Evolutionary conservation across 176 grass and related monocot genomes (phyloP).

Genomic region (Saccharum officinarum): DNA sequence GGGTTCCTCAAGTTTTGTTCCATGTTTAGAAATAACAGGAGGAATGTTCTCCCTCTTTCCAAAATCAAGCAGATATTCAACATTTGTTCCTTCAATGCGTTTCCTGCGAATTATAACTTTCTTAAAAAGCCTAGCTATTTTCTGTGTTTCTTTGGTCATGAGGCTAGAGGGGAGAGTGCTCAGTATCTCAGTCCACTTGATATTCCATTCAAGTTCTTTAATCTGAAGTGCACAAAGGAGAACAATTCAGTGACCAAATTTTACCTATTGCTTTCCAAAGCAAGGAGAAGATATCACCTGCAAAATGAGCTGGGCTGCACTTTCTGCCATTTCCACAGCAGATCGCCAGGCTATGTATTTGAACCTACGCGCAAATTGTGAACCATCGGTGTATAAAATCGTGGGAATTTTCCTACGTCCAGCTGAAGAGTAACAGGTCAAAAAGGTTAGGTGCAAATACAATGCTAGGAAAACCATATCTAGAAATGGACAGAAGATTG

Average conservation of each 20-base stretch:
- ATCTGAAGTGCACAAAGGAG: slow-evolving; percentile 57
- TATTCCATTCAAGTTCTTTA: slow-evolving; percentile 92
- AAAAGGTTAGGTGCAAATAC: slow-evolving; percentile 31
- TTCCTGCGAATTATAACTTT: slow-evolving; percentile 96
- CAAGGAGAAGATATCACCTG: slow-evolving; percentile 57
- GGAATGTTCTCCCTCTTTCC: slow-evolving; percentile 87
- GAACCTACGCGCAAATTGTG: slow-evolving; percentile 74
- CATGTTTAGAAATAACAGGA: slow-evolving; percentile 85
- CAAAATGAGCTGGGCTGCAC: slow-evolving; percentile 71
- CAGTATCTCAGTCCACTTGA: slow-evolving; percentile 87
- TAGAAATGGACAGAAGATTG: slow-evolving; percentile 23
- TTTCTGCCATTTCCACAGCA: slow-evolving; percentile 87
- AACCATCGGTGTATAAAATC: slow-evolving; percentile 82
- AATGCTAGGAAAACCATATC: neutral
- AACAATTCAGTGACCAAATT: slow-evolving; percentile 34
- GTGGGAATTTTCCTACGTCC: slow-evolving; percentile 89
- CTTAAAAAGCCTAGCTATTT: slow-evolving; percentile 80
- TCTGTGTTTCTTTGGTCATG: slow-evolving; percentile 84
- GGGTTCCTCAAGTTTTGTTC: slow-evolving; percentile 71
- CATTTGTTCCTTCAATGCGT: slow-evolving; percentile 53
- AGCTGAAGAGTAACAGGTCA: slow-evolving; percentile 56
- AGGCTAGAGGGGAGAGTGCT: slow-evolving; percentile 55
- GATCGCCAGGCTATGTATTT: slow-evolving; percentile 91
- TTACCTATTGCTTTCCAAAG: slow-evolving; percentile 13
- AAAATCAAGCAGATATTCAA: slow-evolving; percentile 94